These are phyloP conservation scores for Aureobasidium sp. DNA, from an alignment of 2,329 filamentous ascomycete genomes.

Conservation along the genomic window DNA sequence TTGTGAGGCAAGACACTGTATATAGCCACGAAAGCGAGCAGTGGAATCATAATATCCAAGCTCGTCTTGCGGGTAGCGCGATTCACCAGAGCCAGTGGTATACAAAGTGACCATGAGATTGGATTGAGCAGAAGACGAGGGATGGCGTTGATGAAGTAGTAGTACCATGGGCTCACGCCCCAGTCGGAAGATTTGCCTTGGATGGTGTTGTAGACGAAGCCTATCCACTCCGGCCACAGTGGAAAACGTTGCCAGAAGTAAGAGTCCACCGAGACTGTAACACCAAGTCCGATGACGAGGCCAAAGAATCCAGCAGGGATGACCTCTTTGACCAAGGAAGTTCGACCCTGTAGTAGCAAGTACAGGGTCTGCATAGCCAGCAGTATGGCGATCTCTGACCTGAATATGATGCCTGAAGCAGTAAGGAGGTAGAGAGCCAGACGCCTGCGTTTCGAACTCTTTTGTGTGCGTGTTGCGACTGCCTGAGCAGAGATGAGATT, in stretches of 20 bases:
- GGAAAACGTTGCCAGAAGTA: slow-evolving; percentile 79
- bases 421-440: slow-evolving; percentile 69
- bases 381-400: slow-evolving; percentile 79
- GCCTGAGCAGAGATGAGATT: slow-evolving; percentile 44
- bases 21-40: slow-evolving; percentile 63
- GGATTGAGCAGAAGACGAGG: slow-evolving; percentile 83
- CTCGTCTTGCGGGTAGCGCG: slow-evolving; percentile 33
- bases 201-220: slow-evolving; percentile 87
- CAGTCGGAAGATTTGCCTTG: slow-evolving; percentile 76
- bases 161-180: slow-evolving; percentile 80
- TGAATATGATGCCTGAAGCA: slow-evolving; percentile 74
- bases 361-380: slow-evolving; percentile 61
- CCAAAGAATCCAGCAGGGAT: slow-evolving; percentile 61
- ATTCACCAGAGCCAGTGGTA: slow-evolving; percentile 48
- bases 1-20: slow-evolving; percentile 94
- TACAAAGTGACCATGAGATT: slow-evolving; percentile 47
- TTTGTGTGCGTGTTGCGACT: slow-evolving; percentile 28
- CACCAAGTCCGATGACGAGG: slow-evolving; percentile 56
- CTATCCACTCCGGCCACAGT: slow-evolving; percentile 84
- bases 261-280: slow-evolving; percentile 74
- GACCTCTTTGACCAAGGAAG: slow-evolving; percentile 51
- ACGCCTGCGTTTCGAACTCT: slow-evolving; percentile 46
- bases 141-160: slow-evolving; percentile 75
- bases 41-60: slow-evolving; percentile 56
- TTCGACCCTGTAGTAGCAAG: slow-evolving; percentile 51